Conservation (phyloP, 768 basidiomycete genomes). For the Mycena venus region DNA sequence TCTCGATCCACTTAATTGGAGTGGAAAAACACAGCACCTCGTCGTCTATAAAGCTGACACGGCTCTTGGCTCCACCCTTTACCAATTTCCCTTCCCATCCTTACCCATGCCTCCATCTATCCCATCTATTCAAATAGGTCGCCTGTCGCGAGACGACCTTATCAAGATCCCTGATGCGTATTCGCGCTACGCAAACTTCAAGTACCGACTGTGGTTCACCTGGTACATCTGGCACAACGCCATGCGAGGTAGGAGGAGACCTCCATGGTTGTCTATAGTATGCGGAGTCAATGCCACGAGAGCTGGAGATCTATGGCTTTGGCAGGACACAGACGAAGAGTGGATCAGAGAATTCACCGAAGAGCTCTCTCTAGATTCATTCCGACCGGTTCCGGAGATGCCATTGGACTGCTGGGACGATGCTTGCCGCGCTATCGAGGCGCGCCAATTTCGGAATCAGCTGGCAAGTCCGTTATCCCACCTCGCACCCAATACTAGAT, state of each 20-base stretch:
- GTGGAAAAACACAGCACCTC: no score
- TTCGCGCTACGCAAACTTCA: neutral
- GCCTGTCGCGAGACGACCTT: no score
- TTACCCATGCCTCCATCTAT: no score
- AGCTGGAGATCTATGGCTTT: neutral
- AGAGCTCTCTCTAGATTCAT: no score
- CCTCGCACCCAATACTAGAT: neutral
- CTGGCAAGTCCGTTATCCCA: neutral
- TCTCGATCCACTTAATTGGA: no score
- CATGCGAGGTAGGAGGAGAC: no score
- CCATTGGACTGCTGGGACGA: neutral
- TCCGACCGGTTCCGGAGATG: no score
- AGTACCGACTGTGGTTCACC: conserved; percentile 6
- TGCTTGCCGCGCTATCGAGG: neutral
- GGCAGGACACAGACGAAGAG: conserved; percentile 16
- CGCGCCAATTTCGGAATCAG: neutral
- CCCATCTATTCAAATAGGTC: no score
- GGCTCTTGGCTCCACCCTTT: no score
- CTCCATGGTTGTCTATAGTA: neutral
- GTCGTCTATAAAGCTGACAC: no score
- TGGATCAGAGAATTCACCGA: neutral
- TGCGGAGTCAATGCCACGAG: neutral
- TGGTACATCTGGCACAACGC: neutral
- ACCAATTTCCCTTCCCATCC: no score
- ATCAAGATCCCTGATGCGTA: no score